A percentile compares a stretch with the other conserved stretches of the same genome.
Evolutionary conservation across 2,329 filamentous ascomycete species (phyloP).

Genomic region (Lachnellula cervina): DNA sequence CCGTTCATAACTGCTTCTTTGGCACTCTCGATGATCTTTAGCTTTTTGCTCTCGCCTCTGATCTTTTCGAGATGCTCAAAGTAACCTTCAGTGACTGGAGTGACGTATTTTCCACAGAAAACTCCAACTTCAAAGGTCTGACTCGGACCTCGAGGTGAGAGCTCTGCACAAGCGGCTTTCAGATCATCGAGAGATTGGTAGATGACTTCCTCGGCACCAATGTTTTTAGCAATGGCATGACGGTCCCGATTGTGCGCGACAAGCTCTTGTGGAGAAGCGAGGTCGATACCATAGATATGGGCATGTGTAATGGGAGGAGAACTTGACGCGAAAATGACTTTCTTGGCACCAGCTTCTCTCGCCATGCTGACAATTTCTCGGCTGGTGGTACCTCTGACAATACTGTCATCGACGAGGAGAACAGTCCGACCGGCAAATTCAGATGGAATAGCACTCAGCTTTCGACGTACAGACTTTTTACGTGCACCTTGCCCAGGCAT

Average conservation of each 20-base stretch:
- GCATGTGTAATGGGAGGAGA: conserved; percentile 78
- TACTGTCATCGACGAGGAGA: conserved; percentile 81
- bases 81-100: conserved; percentile 72
- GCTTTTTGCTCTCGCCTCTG: conserved; percentile 64
- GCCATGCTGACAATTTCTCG: conserved; percentile 80
- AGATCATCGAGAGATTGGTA: conserved; percentile 75
- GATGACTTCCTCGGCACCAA: conserved; percentile 71
- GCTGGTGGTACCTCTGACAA: conserved; percentile 81
- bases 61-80: conserved; percentile 74
- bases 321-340: conserved; percentile 79
- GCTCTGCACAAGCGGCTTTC: conserved; percentile 70
- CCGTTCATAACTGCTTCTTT: conserved; percentile 61
- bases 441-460: conserved; percentile 79
- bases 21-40: conserved; percentile 61
- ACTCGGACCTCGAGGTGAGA: conserved; percentile 54
- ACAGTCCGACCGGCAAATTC: conserved; percentile 81
- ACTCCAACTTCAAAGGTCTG: conserved; percentile 83
- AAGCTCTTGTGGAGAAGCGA: conserved; percentile 66
- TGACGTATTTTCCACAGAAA: conserved; percentile 84
- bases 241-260: conserved; percentile 64
- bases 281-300: conserved; percentile 80
- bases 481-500: conserved; percentile 77
- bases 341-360: conserved; percentile 73
- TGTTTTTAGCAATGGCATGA: conserved; percentile 58
- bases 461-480: conserved; percentile 82